These are phyloP conservation scores for Ophiostoma piceae DNA, from an alignment of 2,329 filamentous ascomycete genomes.

Conservation along the genomic window DNA sequence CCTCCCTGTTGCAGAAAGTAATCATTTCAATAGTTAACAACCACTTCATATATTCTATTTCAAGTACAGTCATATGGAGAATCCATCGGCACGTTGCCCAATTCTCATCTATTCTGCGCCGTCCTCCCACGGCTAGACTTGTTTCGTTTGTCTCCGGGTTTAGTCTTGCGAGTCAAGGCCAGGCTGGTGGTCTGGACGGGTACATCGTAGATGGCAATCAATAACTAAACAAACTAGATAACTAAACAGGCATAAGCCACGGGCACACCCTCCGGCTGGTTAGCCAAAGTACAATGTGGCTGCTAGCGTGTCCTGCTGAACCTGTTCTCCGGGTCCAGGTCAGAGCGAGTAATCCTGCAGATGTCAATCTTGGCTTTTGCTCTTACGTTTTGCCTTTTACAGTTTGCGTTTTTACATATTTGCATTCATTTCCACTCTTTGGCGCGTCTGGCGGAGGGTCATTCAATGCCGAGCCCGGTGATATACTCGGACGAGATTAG, in stretches of 20 bases:
- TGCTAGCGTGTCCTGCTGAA: neutral
- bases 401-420: neutral
- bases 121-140: neutral
- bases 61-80: neutral
- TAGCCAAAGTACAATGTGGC: neutral
- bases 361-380: neutral
- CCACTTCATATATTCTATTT: neutral
- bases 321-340: neutral
- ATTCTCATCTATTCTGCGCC: slow-evolving; percentile 1
- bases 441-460: neutral
- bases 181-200: neutral
- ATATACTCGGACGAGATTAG: slow-evolving; percentile 3
- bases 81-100: neutral
- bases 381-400: too few species aligned
- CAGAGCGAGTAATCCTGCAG: neutral
- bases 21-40: neutral
- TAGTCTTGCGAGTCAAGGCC: neutral
- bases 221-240: neutral
- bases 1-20: neutral
- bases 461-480: neutral
- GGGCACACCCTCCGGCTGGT: neutral
- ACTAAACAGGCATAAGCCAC: neutral
- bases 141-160: neutral
- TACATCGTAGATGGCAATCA: neutral
- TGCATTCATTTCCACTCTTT: neutral